Conservation (phyloP, 2,329 filamentous ascomycete species). For the Talaromyces sp. region DNA sequence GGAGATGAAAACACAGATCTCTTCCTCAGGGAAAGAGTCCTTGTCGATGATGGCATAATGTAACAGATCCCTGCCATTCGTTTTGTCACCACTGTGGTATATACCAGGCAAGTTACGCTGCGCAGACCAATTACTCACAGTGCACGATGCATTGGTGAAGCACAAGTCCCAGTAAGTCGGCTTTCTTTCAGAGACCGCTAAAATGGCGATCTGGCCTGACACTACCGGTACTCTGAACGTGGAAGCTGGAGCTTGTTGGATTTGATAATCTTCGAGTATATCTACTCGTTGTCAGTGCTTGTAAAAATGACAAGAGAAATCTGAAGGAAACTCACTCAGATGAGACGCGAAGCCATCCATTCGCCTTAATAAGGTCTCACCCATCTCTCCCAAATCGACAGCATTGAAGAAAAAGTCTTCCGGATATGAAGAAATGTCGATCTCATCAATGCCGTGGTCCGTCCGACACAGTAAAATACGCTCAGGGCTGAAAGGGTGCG, state of each 20-base stretch:
- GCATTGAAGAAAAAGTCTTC: conserved; percentile 17
- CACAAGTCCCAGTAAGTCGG: conserved; percentile 15
- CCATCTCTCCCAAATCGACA: conserved; percentile 19
- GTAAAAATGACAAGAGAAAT: background rate
- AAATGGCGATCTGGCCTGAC: conserved; percentile 7
- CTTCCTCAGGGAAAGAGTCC: conserved; percentile 5
- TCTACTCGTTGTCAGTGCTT: background rate
- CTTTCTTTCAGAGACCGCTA: conserved; percentile 13
- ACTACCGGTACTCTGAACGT: conserved; percentile 14
- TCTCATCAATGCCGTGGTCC: conserved; percentile 10
- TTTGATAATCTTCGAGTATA: background rate
- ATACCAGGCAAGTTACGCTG: background rate
- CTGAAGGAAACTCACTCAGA: background rate
- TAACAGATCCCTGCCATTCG: background rate
- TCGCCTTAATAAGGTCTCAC: conserved; percentile 10
- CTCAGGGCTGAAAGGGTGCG: conserved; percentile 14
- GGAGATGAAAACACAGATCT: conserved; percentile 15
- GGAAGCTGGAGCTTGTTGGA: background rate
- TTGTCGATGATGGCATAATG: conserved; percentile 7
- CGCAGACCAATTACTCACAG: background rate
- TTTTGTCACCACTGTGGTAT: background rate
- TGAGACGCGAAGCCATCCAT: background rate
- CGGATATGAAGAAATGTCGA: conserved; percentile 13
- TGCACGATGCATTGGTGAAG: conserved; percentile 8
- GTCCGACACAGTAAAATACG: conserved; percentile 14